Base-by-base conservation (phyloP, 495 filamentous ascomycete genomes). In the Penicillium manginii region DNA sequence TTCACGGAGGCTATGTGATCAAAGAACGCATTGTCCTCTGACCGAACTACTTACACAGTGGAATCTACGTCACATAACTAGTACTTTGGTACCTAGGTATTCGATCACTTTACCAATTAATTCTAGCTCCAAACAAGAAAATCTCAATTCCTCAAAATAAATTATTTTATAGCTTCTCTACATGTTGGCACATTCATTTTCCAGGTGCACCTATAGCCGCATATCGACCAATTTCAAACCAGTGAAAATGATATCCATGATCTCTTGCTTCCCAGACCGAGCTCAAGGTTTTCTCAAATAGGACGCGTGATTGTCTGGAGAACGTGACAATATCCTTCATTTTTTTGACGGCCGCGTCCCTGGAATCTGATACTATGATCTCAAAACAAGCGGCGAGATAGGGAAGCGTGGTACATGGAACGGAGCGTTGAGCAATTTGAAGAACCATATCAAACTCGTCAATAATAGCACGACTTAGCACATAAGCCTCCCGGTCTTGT, bases 311-410 rank as follows among this genome's bases (percentile, higher is more conserved):
- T 39, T 64, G 55, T 19, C 50, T 56, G 15, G 64, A 67, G 18
- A 67, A 67, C 0, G 47, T 64, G 8, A 64, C 42, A 8, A 61
- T 50, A 1, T 46, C 10, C 5, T 35, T n/a, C 8, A 39, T 54
- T 15, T 37, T 50, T 17, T 42, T 18, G 29, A 64, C n/a, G 3
- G 40, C 49, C 1, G 10, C 5, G 3, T 33, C 5, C 17, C 58
- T 54, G 19, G 29, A 42, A 29, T 61, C 54, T 0, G 17, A 26
- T 2, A 43, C 55, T 0, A 37, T 22, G 5, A 64, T 35, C 23
- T 67, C 60, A 39, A 61, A 61, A 47, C 64, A 64, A n/a, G 64
- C 61, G n/a, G 40, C 45, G 12, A 64, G 21, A 43, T 61, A 67
- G 15, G 64, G 33, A 35, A 67, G 43, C 9, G 52, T 14, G 5